Evolutionary conservation across 2,329 filamentous ascomycete species (phyloP).

Genomic region (Microcyclosporella mali): DNA sequence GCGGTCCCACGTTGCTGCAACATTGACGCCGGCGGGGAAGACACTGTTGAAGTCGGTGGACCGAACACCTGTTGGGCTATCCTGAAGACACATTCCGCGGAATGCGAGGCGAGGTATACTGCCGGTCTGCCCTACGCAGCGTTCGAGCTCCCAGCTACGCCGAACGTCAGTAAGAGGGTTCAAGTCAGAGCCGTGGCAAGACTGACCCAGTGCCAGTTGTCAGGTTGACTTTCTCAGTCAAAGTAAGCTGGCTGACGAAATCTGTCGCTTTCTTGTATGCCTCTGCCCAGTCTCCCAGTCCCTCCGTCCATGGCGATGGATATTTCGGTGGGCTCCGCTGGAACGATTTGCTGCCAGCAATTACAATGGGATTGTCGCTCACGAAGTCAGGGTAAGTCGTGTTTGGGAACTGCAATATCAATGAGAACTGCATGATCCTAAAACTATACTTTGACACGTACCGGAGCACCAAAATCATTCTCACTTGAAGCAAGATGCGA

Average conservation of each 20-base stretch:
- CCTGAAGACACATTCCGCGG: slow-evolving; percentile 39
- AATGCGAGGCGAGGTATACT: slow-evolving; percentile 33
- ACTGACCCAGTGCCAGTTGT: slow-evolving; percentile 43
- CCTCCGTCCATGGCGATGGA: slow-evolving; percentile 27
- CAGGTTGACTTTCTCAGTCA: slow-evolving; percentile 32
- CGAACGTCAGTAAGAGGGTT: slow-evolving; percentile 5
- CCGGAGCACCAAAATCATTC: slow-evolving; percentile 18
- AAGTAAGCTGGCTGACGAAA: slow-evolving; percentile 30
- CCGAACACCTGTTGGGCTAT: slow-evolving; percentile 38
- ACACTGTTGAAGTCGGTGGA: slow-evolving; percentile 37
- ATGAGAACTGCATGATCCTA: not conserved
- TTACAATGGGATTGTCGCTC: slow-evolving; percentile 21
- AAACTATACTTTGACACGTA: slow-evolving; percentile 5
- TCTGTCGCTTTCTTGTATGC: slow-evolving; percentile 28
- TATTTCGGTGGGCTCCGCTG: slow-evolving; percentile 24
- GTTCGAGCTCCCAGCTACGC: slow-evolving; percentile 19
- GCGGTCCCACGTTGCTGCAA: slow-evolving; percentile 42
- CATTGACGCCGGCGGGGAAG: slow-evolving; percentile 38
- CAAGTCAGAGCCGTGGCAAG: too few relatives aligned
- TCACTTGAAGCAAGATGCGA: slow-evolving; percentile 16
- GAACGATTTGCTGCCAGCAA: slow-evolving; percentile 20
- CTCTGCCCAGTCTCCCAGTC: slow-evolving; percentile 41
- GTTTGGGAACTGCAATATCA: slow-evolving; percentile 16
- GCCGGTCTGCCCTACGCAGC: slow-evolving; percentile 36
- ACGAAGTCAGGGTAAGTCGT: slow-evolving; percentile 25